phyloP scores from a whole-genome alignment of 371 early-diverging fungal species.

The Mortierella sp. region DNA sequence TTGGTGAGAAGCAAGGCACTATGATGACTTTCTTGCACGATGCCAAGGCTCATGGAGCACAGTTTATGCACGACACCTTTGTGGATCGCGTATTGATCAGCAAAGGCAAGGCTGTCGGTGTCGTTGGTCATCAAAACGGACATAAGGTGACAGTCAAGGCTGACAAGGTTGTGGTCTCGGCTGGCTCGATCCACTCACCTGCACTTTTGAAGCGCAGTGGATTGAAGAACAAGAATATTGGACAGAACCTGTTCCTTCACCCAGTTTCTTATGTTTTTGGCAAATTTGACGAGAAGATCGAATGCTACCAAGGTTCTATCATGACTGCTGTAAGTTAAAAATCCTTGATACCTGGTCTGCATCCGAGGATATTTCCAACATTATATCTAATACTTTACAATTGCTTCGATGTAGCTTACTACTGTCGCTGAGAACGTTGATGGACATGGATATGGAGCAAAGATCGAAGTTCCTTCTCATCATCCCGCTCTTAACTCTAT shows the following conservation, averaged over 20 bases:
- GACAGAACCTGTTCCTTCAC: constrained; percentile 74
- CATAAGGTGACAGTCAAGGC: constrained; percentile 60
- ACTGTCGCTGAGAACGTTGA: constrained; percentile 69
- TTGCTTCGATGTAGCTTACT: constrained; percentile 39
- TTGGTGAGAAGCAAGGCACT: constrained; percentile 78
- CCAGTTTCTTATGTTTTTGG: constrained; percentile 76
- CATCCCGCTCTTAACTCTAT: constrained; percentile 66
- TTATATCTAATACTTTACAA: background rate
- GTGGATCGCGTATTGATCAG: constrained; percentile 67
- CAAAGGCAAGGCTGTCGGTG: constrained; percentile 65
- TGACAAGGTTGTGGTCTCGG: constrained; percentile 71
- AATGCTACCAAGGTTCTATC: constrained; percentile 73
- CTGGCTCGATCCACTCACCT: constrained; percentile 79
- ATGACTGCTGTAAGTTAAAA: constrained; percentile 73
- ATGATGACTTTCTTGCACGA: constrained; percentile 78
- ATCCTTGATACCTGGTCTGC: constrained; percentile 6
- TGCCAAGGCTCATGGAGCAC: constrained; percentile 70
- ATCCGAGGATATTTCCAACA: background rate
- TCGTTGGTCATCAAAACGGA: constrained; percentile 49
- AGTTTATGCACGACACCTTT: constrained; percentile 70
- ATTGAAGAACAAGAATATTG: constrained; percentile 79
- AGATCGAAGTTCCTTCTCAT: constrained; percentile 74
- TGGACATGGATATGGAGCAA: constrained; percentile 75
- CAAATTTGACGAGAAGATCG: constrained; percentile 65
- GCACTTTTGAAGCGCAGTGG: constrained; percentile 74